A percentile compares a stretch with the other conserved stretches of the same genome.
Evolutionary conservation across 768 basidiomycete genomes (phyloP).

Genomic region (Tulasnella calospora): DNA sequence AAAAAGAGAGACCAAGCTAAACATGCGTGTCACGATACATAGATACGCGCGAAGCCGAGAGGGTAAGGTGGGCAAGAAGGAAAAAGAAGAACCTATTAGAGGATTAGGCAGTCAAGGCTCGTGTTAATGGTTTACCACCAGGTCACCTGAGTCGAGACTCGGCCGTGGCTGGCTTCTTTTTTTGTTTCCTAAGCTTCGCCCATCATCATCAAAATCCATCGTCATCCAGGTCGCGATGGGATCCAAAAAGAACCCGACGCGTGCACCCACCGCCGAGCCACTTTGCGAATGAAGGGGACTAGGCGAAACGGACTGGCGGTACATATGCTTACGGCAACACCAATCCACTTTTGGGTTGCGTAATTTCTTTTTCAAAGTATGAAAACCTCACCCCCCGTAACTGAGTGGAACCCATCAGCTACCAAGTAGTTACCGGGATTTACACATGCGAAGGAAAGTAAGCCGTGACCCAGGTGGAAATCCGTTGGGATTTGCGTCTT

Average conservation of each 20-base stretch:
- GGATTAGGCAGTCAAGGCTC: constrained; percentile 1
- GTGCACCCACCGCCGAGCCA: too few relatives aligned
- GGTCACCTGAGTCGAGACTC: constrained; percentile 11
- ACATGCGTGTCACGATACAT: not conserved
- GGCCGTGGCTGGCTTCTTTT: not conserved
- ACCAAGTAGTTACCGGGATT: not conserved
- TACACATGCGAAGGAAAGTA: not conserved
- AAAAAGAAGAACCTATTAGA: not conserved
- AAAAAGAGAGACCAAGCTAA: not conserved
- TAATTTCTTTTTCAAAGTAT: too few relatives aligned
- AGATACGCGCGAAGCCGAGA: not conserved
- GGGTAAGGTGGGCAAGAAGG: not conserved
- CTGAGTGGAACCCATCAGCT: too few relatives aligned
- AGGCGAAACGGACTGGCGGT: too few relatives aligned
- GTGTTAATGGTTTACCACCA: not conserved
- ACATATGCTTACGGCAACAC: too few relatives aligned
- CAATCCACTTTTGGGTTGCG: too few relatives aligned
- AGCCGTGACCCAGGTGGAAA: not conserved
- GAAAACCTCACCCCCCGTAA: too few relatives aligned
- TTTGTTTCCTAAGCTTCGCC: too few relatives aligned
- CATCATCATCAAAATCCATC: not conserved
- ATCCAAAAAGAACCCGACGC: too few relatives aligned
- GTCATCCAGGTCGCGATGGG: not conserved
- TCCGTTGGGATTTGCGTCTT: not conserved
- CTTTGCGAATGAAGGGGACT: too few relatives aligned